Evolutionary conservation across 345 rosid genomes (phyloP).

Genomic region (Eucalyptus shirleyi): DNA sequence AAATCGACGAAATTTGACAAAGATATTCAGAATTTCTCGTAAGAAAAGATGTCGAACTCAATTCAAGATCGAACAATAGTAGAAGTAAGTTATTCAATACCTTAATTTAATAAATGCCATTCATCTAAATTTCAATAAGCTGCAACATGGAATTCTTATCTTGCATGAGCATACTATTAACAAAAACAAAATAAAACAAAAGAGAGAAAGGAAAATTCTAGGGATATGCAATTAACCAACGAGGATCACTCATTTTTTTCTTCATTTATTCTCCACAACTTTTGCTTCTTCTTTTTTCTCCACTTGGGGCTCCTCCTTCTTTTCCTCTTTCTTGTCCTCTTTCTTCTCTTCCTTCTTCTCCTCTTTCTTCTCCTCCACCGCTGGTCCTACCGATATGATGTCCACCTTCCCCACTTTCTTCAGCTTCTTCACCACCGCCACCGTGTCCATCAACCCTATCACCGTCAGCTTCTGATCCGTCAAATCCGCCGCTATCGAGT

Average conservation of each 20-base stretch:
- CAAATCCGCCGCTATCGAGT: constrained; percentile 5
- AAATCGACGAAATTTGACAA: neutral
- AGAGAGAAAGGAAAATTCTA: neutral
- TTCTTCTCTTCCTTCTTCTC: too few relatives aligned
- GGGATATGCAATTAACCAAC: neutral
- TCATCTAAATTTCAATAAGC: neutral
- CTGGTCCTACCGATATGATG: constrained; percentile 11
- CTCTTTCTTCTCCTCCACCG: constrained; percentile 1
- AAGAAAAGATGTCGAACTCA: neutral
- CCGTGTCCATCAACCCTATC: constrained; percentile 10
- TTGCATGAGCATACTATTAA: neutral
- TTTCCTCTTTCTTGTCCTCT: neutral
- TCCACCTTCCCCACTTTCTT: constrained; percentile 11
- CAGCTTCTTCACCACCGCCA: constrained; percentile 13
- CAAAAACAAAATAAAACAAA: neutral
- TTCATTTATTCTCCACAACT: neutral
- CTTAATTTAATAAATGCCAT: neutral
- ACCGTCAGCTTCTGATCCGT: constrained; percentile 14
- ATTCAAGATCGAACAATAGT: neutral
- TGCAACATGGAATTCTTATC: neutral
- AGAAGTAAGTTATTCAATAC: neutral
- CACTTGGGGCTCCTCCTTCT: neutral
- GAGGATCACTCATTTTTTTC: neutral
- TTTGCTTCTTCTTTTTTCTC: neutral
- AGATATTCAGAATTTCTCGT: fast-evolving